Conservation (phyloP, 2,329 filamentous ascomycete genomes). For the Tolypocladium album region DNA sequence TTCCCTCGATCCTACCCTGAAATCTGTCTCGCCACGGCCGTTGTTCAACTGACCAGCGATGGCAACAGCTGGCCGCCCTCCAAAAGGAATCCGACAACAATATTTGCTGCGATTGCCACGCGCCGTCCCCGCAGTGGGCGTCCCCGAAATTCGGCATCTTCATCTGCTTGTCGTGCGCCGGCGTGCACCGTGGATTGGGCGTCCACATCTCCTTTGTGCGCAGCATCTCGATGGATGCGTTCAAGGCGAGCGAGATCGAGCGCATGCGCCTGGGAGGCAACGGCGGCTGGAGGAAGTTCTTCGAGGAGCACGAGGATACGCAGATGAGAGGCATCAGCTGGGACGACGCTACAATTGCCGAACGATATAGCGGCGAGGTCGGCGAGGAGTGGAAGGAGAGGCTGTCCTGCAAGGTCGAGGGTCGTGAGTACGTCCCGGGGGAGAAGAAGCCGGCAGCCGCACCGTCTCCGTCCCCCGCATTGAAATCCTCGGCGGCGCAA, state of each 20-base stretch:
- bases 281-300: conserved; percentile 77
- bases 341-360: conserved; percentile 81
- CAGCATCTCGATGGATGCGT: conserved; percentile 96
- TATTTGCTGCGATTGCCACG: conserved; percentile 87
- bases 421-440: conserved; percentile 70
- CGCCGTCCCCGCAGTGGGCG: conserved; percentile 96
- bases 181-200: conserved; percentile 85
- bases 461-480: conserved; percentile 13
- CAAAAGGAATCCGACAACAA: conserved; percentile 87
- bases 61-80: conserved; percentile 69
- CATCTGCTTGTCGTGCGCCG: conserved; percentile 93
- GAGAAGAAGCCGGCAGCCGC: conserved; percentile 40
- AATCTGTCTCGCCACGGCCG: conserved; percentile 5
- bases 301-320: conserved; percentile 60
- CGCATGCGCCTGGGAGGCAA: conserved; percentile 93
- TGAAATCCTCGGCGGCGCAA: conserved; percentile 21
- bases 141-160: conserved; percentile 96
- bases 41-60: neutral
- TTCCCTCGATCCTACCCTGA: conserved; percentile 4
- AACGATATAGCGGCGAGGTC: conserved; percentile 79
- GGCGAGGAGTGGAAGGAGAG: conserved; percentile 95
- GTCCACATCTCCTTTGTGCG: conserved; percentile 98
- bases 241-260: conserved; percentile 85
- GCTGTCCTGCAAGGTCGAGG: conserved; percentile 78
- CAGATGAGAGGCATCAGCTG: conserved; percentile 60